Base-by-base conservation (phyloP, 257 asterid species). In the Lycium ferocissimum region DNA sequence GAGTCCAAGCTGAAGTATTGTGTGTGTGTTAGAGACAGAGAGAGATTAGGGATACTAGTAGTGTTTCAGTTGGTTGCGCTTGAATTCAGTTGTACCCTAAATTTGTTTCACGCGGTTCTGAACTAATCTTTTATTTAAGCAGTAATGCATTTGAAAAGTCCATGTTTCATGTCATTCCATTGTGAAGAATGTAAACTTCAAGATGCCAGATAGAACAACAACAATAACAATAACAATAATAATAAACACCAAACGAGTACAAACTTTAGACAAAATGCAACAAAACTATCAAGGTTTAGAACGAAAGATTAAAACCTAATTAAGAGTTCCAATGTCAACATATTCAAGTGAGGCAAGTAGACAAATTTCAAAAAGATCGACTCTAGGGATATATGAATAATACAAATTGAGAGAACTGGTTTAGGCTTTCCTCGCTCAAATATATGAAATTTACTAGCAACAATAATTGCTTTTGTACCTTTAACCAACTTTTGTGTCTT, bases 401-500 rank as follows among this genome's bases (percentile, higher is more conserved):
- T 70, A 7, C 22, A 69, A 38, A 8, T 38, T 35, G 51, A 37
- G 76, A 69, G 14, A 40, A 49, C 45, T 6, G 37, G 35, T 49
- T 49, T 49, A 49, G 22, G 56, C 62, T 75, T 49, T 49, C 40
- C 45, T 75, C 8, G 0, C 10, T 75, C 62, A 22, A 13, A 8
- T 43, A 75, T 47, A 63, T 73, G 57, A 80, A 40, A 43, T 45
- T 26, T 53, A 86, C 80, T 84, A 86, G 84, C 53, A 56, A 61
- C 9, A 65, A 57, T 40, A 53, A 53, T 13, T 22, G 43, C 40
- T 38, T 81, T 79, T 81, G 37, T 87, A 95, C 99, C 98, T 92
- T 96, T 88, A 96, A 88, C 99, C 99, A 96, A 89, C 92, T 95
- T 91, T 89, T 95, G 83, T 96, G 99, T 84, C 99, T 93, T 87